Percentiles rank a stretch among this genome's conserved stretches.
Conservation (phyloP, 306 rosid genomes). For the Quercus engelmannii region DNA sequence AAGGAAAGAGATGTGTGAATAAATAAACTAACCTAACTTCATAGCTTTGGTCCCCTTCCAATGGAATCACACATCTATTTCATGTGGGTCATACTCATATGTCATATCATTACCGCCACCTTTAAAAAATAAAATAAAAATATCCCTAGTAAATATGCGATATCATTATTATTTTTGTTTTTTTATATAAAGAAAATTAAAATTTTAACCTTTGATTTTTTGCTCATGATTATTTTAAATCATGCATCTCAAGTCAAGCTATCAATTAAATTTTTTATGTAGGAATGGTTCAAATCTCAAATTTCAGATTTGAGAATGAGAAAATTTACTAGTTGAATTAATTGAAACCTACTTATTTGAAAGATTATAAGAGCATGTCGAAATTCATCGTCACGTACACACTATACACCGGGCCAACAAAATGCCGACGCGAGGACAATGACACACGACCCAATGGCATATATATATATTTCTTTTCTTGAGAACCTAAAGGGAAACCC, state of each 20-base stretch:
- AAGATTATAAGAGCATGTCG: background rate
- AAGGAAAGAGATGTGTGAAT: constrained; percentile 47
- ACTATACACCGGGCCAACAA: constrained; percentile 43
- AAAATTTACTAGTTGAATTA: too few species aligned
- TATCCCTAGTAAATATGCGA: too few species aligned
- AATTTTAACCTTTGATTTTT: too few species aligned
- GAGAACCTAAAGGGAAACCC: constrained; percentile 20
- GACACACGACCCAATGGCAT: constrained; percentile 45
- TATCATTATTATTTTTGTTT: too few species aligned
- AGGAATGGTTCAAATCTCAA: too few species aligned
- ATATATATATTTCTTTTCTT: background rate
- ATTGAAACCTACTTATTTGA: background rate
- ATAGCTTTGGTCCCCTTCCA: constrained; percentile 45
- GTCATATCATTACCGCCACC: constrained; percentile 28
- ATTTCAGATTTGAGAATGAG: too few species aligned
- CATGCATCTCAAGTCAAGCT: too few species aligned
- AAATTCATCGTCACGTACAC: constrained; percentile 54
- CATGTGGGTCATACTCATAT: constrained; percentile 43
- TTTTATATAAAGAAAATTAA: too few species aligned
- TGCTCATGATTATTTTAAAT: too few species aligned
- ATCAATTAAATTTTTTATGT: too few species aligned
- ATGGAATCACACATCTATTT: constrained; percentile 71
- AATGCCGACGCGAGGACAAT: constrained; percentile 32
- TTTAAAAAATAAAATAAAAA: background rate
- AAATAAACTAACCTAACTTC: constrained; percentile 36